A percentile compares a stretch with the other conserved stretches of the same genome.
These are phyloP conservation scores for Fomitiporia mediterranea DNA, from an alignment of 1,284 basidiomycete genomes.

Conservation along the genomic window DNA sequence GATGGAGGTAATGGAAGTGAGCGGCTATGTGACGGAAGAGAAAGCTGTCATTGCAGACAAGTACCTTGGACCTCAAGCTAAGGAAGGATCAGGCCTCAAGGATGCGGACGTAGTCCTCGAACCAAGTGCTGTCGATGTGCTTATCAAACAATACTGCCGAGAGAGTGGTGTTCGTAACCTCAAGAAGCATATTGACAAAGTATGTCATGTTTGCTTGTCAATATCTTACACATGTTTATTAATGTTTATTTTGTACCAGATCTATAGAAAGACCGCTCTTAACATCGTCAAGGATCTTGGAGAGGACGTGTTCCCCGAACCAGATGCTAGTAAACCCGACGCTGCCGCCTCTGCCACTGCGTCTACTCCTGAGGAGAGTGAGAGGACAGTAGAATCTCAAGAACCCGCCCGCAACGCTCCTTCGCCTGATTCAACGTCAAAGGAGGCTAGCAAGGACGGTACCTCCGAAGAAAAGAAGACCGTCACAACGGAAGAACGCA, in stretches of 20 bases:
- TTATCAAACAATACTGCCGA: conserved; percentile 96
- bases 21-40: conserved; percentile 95
- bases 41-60: conserved; percentile 89
- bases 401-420: conserved; percentile 34
- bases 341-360: conserved; percentile 20
- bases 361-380: conserved; percentile 22
- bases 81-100: conserved; percentile 85
- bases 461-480: conserved; percentile 36
- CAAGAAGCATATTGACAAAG: conserved; percentile 97
- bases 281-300: conserved; percentile 91
- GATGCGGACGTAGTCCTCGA: conserved; percentile 78
- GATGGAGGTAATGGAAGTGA: conserved; percentile 97
- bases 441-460: conserved; percentile 22
- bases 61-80: conserved; percentile 94
- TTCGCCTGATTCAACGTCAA: conserved; percentile 25
- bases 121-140: conserved; percentile 75
- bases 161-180: conserved; percentile 94
- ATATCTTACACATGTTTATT: conserved; percentile 2
- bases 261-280: conserved; percentile 95
- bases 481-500: conserved; percentile 75
- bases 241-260: conserved; percentile 44
- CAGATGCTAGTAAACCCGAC: conserved; percentile 40
- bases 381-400: conserved; percentile 30
- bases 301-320: conserved; percentile 83
- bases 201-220: conserved; percentile 28